Evolutionary conservation across 2,329 filamentous ascomycete species (phyloP).

Genomic region (Fusarium succisae): DNA sequence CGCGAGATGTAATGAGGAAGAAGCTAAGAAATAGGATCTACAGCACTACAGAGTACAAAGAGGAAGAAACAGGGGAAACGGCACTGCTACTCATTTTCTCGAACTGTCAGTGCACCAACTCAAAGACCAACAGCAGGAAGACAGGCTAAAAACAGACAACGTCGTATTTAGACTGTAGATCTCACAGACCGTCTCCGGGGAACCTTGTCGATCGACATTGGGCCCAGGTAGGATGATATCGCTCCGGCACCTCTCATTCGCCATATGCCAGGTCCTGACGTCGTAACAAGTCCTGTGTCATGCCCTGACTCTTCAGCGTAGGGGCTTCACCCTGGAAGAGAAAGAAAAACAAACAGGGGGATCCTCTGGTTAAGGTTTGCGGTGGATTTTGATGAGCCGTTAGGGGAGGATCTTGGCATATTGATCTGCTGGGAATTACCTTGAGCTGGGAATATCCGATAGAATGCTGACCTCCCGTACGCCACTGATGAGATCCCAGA

Average conservation of each 20-base stretch:
- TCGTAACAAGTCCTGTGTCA: neutral
- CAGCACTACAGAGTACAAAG: neutral
- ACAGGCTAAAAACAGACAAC: neutral
- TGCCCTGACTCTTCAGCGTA: neutral
- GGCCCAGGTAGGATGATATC: neutral
- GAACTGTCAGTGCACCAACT: conserved; percentile 2
- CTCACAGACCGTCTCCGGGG: conserved; percentile 5
- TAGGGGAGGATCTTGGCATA: neutral
- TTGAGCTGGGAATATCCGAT: neutral
- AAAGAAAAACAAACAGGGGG: neutral
- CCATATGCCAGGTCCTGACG: neutral
- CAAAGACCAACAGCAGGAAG: neutral
- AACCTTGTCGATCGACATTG: conserved; percentile 3
- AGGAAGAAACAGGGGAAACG: neutral
- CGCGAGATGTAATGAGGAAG: neutral
- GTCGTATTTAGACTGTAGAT: conserved; percentile 15
- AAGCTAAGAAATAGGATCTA: neutral
- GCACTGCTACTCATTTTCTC: neutral
- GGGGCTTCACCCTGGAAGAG: neutral
- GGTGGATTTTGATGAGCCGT: neutral
- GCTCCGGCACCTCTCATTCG: neutral
- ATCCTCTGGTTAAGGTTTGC: neutral
- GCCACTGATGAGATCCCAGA: neutral
- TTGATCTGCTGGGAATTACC: neutral
- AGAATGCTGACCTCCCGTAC: neutral